Conservation (phyloP, 1,139 yeast species). For the Casaregolazyma suthepensis region DNA sequence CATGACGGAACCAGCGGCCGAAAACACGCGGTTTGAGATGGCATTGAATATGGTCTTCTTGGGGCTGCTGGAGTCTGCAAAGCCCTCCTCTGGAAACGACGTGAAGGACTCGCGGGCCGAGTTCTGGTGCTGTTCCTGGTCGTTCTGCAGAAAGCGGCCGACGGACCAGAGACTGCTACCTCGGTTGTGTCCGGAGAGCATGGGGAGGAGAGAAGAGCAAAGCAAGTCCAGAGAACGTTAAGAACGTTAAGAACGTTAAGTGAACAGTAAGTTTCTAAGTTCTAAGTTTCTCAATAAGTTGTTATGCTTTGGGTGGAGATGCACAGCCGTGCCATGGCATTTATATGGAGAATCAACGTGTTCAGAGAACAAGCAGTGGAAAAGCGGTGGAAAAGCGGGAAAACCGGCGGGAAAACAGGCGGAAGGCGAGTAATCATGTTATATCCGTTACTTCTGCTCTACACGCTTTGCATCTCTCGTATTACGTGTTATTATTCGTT, state of each 20-base stretch:
- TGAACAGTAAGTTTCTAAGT: background rate
- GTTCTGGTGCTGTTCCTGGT: background rate
- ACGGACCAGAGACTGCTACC: slow-evolving; percentile 5
- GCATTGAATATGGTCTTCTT: slow-evolving; percentile 21
- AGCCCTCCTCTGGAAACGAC: slow-evolving; percentile 26
- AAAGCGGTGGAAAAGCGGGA: too few relatives aligned
- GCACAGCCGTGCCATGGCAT: background rate
- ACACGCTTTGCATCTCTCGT: background rate
- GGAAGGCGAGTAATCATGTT: background rate
- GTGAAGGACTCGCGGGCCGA: slow-evolving; percentile 15
- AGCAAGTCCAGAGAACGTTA: too few relatives aligned
- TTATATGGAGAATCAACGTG: background rate
- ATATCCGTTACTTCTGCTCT: background rate
- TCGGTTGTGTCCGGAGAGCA: background rate
- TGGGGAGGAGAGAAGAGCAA: too few relatives aligned
- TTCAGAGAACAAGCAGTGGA: background rate
- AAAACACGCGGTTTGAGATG: slow-evolving; percentile 22
- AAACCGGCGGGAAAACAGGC: background rate
- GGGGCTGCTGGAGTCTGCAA: slow-evolving; percentile 22
- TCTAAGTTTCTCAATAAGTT: too few relatives aligned
- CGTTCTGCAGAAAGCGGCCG: background rate
- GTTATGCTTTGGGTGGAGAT: background rate
- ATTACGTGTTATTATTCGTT: slow-evolving; percentile 13
- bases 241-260: background rate
- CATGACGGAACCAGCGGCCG: slow-evolving; percentile 28